phyloP scores from a whole-genome alignment of 371 early-diverging fungal species.

The Haplosporangium sp. region DNA sequence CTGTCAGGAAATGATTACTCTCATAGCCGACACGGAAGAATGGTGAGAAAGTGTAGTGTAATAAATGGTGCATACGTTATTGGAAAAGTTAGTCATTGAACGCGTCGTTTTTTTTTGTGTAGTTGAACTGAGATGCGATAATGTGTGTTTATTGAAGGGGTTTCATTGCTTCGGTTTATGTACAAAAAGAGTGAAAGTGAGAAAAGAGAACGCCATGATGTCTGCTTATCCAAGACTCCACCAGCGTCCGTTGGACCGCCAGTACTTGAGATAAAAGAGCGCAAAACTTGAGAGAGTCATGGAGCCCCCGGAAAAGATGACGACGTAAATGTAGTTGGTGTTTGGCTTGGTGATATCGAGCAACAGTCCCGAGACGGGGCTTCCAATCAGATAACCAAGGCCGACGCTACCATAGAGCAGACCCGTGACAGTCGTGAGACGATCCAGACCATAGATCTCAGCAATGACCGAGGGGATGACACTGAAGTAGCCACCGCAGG shows the following conservation, averaged over 20 bases:
- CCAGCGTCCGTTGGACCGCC: slow-evolving; percentile 49
- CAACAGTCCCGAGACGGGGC: slow-evolving; percentile 49
- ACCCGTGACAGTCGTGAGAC: slow-evolving; percentile 56
- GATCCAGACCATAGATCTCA: slow-evolving; percentile 59
- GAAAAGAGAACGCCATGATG: too few species aligned
- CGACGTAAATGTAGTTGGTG: slow-evolving; percentile 43
- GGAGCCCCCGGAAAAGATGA: slow-evolving; percentile 42
- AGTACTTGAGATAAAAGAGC: slow-evolving; percentile 50
- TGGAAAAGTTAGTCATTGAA: too few species aligned
- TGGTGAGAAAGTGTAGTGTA: too few species aligned
- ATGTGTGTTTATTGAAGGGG: too few species aligned
- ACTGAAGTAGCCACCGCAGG: slow-evolving; percentile 61
- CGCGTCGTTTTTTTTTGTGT: too few species aligned
- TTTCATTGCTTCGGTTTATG: too few species aligned
- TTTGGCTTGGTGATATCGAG: slow-evolving; percentile 52
- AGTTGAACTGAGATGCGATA: too few species aligned
- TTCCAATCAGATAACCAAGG: slow-evolving; percentile 60
- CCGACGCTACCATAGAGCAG: slow-evolving; percentile 54
- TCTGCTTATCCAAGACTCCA: slow-evolving; percentile 40
- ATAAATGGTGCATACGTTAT: too few species aligned
- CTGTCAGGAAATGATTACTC: not conserved
- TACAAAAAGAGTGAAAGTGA: too few species aligned
- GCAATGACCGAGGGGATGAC: slow-evolving; percentile 61
- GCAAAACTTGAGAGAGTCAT: slow-evolving; percentile 45
- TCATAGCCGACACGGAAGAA: too few species aligned